Conservation (phyloP, 140 eudicot species). For the Flaveria floridana region DNA sequence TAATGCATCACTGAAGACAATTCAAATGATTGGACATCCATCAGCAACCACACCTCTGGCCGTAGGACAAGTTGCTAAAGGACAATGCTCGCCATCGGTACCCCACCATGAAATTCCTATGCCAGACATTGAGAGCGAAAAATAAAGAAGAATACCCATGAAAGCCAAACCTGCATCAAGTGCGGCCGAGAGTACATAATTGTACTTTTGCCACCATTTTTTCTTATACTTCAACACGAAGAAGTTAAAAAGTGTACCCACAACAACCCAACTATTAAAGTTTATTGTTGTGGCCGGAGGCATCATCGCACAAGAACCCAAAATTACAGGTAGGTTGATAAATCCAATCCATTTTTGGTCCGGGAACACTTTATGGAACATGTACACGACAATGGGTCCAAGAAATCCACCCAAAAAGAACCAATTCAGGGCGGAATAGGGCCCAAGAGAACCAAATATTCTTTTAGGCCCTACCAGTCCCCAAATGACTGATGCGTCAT, state of each 20-base stretch:
- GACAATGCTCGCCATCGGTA: conserved; percentile 47
- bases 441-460: conserved; percentile 62
- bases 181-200: conserved; percentile 67
- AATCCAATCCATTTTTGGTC: conserved; percentile 47
- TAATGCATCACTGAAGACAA: background rate
- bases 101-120: conserved; percentile 52
- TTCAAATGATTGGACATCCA: conserved; percentile 47
- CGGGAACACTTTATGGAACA: conserved; percentile 49
- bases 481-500: conserved; percentile 74
- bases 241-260: conserved; percentile 51
- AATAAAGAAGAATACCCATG: conserved; percentile 59
- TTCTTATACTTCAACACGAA: conserved; percentile 51
- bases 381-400: conserved; percentile 50
- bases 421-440: conserved; percentile 54
- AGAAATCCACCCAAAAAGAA: conserved; percentile 52
- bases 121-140: conserved; percentile 31
- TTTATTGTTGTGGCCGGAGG: conserved; percentile 55
- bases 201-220: conserved; percentile 68
- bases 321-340: conserved; percentile 56
- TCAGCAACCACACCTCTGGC: conserved; percentile 45
- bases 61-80: conserved; percentile 53
- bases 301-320: conserved; percentile 54
- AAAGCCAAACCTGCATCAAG: conserved; percentile 73
- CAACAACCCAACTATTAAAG: conserved; percentile 55
- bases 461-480: conserved; percentile 61